phyloP scores from a whole-genome alignment of 495 filamentous ascomycete genomes.

The Neurospora discreta region DNA sequence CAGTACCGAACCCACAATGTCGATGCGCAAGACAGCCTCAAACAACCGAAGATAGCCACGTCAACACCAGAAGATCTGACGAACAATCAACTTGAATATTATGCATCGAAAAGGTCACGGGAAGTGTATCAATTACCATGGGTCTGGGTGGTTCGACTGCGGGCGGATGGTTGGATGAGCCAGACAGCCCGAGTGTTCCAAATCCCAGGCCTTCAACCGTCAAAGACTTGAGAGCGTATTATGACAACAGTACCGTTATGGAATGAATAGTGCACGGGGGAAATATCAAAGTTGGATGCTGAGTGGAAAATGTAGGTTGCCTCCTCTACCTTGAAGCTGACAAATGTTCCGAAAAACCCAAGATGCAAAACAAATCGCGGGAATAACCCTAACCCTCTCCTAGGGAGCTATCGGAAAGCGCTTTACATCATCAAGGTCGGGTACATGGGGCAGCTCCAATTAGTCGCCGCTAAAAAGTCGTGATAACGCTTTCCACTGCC shows the following conservation, averaged over 20 bases:
- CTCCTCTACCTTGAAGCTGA: background rate
- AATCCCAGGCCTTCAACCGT: background rate
- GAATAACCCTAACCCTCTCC: background rate
- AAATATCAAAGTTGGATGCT: background rate
- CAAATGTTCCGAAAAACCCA: background rate
- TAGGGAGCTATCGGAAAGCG: background rate
- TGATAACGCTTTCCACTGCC: background rate
- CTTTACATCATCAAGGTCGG: background rate
- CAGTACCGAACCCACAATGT: background rate
- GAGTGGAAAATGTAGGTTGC: background rate
- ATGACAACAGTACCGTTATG: background rate
- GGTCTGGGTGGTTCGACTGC: background rate
- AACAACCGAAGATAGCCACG: background rate
- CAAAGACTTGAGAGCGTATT: background rate
- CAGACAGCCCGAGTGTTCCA: background rate
- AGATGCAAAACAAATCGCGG: background rate
- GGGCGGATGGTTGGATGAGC: background rate
- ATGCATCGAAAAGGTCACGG: background rate
- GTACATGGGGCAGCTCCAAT: background rate
- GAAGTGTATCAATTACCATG: background rate
- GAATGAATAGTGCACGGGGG: background rate
- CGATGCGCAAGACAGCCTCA: background rate
- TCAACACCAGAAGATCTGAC: background rate
- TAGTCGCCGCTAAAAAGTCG: background rate
- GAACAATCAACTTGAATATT: background rate